A percentile compares a stretch with the other conserved stretches of the same genome.
Evolutionary conservation across 306 rosid species (phyloP).

Genomic region (Dalbergia cochinchinensis): DNA sequence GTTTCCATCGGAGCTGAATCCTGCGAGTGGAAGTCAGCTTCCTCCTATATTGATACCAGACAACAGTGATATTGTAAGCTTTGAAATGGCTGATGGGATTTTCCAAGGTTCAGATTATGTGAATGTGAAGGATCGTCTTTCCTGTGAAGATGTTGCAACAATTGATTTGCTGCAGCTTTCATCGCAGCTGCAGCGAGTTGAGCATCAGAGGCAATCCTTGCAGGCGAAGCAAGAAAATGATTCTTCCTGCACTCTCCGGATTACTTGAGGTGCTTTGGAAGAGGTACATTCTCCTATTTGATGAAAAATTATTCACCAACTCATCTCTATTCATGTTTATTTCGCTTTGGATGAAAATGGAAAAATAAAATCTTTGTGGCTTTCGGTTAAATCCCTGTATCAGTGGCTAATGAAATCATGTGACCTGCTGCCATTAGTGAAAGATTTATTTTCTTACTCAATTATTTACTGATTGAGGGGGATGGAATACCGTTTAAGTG

Average conservation of each 20-base stretch:
- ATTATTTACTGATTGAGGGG: not conserved
- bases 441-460: not conserved
- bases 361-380: constrained; percentile 1
- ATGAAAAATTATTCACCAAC: not conserved
- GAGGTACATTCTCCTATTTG: constrained; percentile 46
- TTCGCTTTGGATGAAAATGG: constrained; percentile 20
- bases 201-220: constrained; percentile 72
- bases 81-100: constrained; percentile 62
- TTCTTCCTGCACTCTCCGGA: constrained; percentile 67
- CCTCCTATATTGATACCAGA: constrained; percentile 61
- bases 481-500: not conserved
- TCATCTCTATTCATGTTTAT: constrained; percentile 11
- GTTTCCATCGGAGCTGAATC: constrained; percentile 56
- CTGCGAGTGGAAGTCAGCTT: constrained; percentile 57
- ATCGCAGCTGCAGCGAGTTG: constrained; percentile 86
- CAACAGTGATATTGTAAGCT: constrained; percentile 58
- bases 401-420: not conserved
- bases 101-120: constrained; percentile 64
- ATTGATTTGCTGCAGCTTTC: constrained; percentile 85
- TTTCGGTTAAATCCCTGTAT: not conserved
- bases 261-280: constrained; percentile 52
- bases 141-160: constrained; percentile 67
- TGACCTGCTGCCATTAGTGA: not conserved
- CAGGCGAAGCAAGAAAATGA: constrained; percentile 68
- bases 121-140: constrained; percentile 55